A percentile compares a stretch with the other conserved stretches of the same genome.
Evolutionary conservation across 1,284 basidiomycete genomes (phyloP).

Genomic region (Moesziomyces globuligerus): DNA sequence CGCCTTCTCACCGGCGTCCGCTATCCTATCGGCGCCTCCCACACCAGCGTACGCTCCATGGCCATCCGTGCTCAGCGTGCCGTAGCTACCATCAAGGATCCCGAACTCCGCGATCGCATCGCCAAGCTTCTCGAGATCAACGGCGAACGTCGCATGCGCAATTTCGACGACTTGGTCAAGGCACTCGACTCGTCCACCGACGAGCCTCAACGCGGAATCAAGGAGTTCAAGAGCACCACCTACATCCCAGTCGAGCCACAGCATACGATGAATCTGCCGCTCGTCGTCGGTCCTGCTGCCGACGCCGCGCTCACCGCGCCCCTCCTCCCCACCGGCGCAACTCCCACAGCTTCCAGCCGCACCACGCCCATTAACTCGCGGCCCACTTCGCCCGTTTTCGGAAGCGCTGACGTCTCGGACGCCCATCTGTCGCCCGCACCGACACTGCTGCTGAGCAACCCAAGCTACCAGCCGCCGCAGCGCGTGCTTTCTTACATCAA

Average conservation of each 20-base stretch:
- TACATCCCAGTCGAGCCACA: conserved; percentile 69
- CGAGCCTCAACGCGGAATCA: conserved; percentile 41
- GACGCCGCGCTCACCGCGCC: conserved; percentile 43
- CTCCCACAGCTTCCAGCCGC: conserved; percentile 33
- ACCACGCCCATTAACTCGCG: conserved; percentile 37
- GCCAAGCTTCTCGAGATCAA: conserved; percentile 70
- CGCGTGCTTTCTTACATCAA: conserved; percentile 62
- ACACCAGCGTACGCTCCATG: conserved; percentile 70
- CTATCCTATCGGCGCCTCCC: conserved; percentile 72
- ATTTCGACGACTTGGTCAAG: conserved; percentile 66
- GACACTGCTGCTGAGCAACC: conserved; percentile 55
- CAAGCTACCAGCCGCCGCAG: conserved; percentile 52
- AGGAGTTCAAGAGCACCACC: conserved; percentile 71
- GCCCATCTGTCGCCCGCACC: conserved; percentile 38
- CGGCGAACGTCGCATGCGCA: conserved; percentile 69
- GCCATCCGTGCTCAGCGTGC: conserved; percentile 69
- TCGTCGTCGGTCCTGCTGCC: conserved; percentile 53
- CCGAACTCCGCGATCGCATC: conserved; percentile 68
- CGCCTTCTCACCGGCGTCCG: conserved; percentile 70
- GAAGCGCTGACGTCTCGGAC: conserved; percentile 8
- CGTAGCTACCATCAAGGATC: conserved; percentile 68
- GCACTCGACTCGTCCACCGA: conserved; percentile 40
- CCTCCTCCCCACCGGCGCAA: conserved; percentile 33
- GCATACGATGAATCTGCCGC: conserved; percentile 69
- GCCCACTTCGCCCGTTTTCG: conserved; percentile 20